Conservation (phyloP, 192 early-diverging fungal species). For the Chytriomyces sp. region DNA sequence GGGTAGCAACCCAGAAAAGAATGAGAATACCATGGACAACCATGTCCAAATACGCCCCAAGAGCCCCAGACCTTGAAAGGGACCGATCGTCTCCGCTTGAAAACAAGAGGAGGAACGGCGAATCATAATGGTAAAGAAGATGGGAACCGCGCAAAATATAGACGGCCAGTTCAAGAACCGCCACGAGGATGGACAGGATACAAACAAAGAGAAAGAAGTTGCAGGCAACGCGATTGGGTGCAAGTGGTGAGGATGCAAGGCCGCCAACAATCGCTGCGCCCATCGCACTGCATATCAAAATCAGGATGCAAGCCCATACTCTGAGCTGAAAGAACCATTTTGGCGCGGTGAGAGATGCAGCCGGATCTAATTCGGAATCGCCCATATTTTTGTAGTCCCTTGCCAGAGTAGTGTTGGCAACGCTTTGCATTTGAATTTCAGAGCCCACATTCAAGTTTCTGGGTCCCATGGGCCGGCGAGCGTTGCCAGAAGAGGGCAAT, state of each 20-base stretch:
- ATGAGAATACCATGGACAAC: neutral
- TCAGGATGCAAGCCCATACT: constrained; percentile 3
- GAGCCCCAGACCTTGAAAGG: neutral
- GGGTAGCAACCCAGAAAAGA: constrained; percentile 24
- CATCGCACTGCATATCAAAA: neutral
- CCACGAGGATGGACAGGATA: neutral
- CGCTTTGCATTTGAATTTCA: neutral
- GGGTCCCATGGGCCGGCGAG: neutral
- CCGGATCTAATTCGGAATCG: neutral
- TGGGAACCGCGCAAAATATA: neutral
- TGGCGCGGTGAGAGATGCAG: neutral
- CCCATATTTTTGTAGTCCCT: neutral
- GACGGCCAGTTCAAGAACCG: neutral
- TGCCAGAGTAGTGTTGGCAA: neutral
- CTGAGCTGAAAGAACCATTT: constrained; percentile 19
- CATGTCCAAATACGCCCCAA: neutral
- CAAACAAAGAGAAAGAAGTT: constrained; percentile 10
- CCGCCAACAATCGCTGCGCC: neutral
- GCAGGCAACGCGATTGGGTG: neutral
- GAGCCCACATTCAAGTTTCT: neutral
- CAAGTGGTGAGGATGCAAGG: neutral
- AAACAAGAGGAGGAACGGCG: constrained; percentile 15
- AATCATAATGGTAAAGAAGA: constrained; percentile 23
- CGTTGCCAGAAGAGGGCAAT: neutral
- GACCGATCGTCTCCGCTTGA: neutral